Evolutionary conservation across 2,329 filamentous ascomycete species (phyloP).

Genomic region (Myrmaecium sp.): DNA sequence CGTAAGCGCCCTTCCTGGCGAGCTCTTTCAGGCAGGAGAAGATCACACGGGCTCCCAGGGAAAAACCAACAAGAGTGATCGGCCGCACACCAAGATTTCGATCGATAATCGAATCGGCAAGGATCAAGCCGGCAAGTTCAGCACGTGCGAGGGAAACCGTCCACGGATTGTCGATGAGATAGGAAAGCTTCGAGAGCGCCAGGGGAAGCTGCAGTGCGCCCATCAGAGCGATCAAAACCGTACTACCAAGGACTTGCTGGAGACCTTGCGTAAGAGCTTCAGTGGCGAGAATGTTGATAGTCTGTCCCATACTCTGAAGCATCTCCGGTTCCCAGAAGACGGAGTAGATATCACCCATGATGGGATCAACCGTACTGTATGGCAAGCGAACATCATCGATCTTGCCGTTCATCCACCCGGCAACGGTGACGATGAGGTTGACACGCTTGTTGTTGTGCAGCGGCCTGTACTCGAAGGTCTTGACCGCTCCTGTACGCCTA

Average conservation of each 20-base stretch:
- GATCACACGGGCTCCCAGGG: conserved; percentile 79
- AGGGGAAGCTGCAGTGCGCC: conserved; percentile 83
- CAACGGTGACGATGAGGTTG: conserved; percentile 86
- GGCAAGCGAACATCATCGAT: conserved; percentile 91
- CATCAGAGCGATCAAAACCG: conserved; percentile 79
- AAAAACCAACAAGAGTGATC: conserved; percentile 88
- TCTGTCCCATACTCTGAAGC: conserved; percentile 94
- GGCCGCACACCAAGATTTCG: conserved; percentile 81
- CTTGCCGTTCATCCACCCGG: conserved; percentile 97
- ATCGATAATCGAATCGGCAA: conserved; percentile 86
- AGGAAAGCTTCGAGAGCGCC: conserved; percentile 80
- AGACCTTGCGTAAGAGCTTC: conserved; percentile 95
- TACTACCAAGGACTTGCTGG: conserved; percentile 85
- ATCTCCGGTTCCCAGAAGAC: conserved; percentile 97
- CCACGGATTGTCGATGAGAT: conserved; percentile 97
- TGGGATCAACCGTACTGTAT: conserved; percentile 87
- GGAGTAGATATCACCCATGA: conserved; percentile 97
- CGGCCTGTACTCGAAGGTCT: conserved; percentile 91
- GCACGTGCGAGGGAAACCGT: conserved; percentile 88
- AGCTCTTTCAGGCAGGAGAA: conserved; percentile 83
- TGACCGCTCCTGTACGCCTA: conserved; percentile 76
- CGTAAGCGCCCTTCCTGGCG: conserved; percentile 64
- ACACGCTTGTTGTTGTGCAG: conserved; percentile 96
- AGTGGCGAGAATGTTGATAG: conserved; percentile 93
- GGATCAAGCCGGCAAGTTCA: conserved; percentile 71